phyloP scores from a whole-genome alignment of 1,284 basidiomycete species.

The Pyrrhoderma lamaoense region DNA sequence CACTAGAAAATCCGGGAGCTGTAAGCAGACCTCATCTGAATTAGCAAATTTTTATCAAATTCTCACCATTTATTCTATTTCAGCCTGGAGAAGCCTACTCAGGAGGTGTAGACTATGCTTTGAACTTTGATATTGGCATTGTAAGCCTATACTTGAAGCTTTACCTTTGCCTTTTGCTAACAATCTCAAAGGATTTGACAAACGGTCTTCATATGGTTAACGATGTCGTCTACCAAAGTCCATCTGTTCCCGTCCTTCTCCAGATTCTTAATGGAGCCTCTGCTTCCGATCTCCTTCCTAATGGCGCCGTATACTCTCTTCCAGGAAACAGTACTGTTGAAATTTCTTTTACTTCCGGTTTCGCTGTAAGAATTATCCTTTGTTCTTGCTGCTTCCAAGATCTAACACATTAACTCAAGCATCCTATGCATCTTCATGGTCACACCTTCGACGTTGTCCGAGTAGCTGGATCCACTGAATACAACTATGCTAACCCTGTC shows the following conservation, averaged over 20 bases:
- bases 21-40: constrained; percentile 1
- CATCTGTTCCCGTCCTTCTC: constrained; percentile 39
- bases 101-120: constrained; percentile 27
- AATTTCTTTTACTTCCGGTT: constrained; percentile 32
- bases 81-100: constrained; percentile 26
- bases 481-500: constrained; percentile 33
- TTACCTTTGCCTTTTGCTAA: constrained; percentile 18
- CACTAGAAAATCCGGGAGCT: constrained; percentile 27
- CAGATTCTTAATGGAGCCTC: constrained; percentile 44
- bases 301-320: constrained; percentile 38
- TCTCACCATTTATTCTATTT: not conserved
- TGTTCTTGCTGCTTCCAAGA: not conserved
- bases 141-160: constrained; percentile 21
- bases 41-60: not conserved
- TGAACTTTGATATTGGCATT: constrained; percentile 21
- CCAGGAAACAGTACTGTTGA: constrained; percentile 41
- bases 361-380: constrained; percentile 21
- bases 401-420: constrained; percentile 19
- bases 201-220: constrained; percentile 17
- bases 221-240: constrained; percentile 28
- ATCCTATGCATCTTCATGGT: constrained; percentile 33
- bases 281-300: constrained; percentile 37
- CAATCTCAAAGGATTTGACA: constrained; percentile 14
- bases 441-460: constrained; percentile 31
- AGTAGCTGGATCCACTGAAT: constrained; percentile 26